phyloP scores from a whole-genome alignment of 2,329 filamentous ascomycete species.

The Ophiosphaerella korrae region DNA sequence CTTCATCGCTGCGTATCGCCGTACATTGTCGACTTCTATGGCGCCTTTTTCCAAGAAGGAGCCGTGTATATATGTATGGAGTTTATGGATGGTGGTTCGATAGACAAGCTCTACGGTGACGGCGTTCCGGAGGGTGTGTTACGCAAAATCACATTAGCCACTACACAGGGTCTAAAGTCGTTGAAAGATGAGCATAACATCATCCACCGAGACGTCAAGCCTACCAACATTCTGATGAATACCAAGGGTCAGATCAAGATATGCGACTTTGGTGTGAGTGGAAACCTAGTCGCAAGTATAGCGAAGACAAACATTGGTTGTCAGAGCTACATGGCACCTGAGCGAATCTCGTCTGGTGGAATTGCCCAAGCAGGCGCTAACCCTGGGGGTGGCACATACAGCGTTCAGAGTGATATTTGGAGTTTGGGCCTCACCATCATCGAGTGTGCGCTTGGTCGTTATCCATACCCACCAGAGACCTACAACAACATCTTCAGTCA shows the following conservation, averaged over 20 bases:
- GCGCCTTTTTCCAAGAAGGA: constrained; percentile 97
- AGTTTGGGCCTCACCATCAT: constrained; percentile 92
- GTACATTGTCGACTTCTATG: constrained; percentile 98
- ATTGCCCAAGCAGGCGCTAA: constrained; percentile 72
- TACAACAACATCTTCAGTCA: constrained; percentile 99
- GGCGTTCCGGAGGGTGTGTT: constrained; percentile 89
- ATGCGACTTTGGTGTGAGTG: constrained; percentile 96
- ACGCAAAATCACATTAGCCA: constrained; percentile 87
- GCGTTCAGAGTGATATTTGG: constrained; percentile 98
- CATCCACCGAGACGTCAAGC: constrained; percentile 97
- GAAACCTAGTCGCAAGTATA: constrained; percentile 95
- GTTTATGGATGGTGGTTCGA: constrained; percentile 97
- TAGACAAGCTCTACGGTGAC: constrained; percentile 91
- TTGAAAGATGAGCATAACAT: constrained; percentile 99
- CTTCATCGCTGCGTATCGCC: constrained; percentile 93
- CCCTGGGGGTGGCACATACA: constrained; percentile 82
- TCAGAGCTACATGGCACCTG: constrained; percentile 98
- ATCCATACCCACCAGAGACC: constrained; percentile 95
- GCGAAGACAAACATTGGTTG: constrained; percentile 99
- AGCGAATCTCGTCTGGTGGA: constrained; percentile 87
- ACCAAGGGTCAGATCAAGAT: constrained; percentile 92
- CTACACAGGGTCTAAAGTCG: constrained; percentile 87
- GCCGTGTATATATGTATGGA: constrained; percentile 99
- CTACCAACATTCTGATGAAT: constrained; percentile 97
- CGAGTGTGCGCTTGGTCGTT: constrained; percentile 91